A percentile compares a stretch with the other conserved stretches of the same genome.
phyloP scores from a whole-genome alignment of 495 filamentous ascomycete genomes.

The Pyrenopolyporus hunteri region DNA sequence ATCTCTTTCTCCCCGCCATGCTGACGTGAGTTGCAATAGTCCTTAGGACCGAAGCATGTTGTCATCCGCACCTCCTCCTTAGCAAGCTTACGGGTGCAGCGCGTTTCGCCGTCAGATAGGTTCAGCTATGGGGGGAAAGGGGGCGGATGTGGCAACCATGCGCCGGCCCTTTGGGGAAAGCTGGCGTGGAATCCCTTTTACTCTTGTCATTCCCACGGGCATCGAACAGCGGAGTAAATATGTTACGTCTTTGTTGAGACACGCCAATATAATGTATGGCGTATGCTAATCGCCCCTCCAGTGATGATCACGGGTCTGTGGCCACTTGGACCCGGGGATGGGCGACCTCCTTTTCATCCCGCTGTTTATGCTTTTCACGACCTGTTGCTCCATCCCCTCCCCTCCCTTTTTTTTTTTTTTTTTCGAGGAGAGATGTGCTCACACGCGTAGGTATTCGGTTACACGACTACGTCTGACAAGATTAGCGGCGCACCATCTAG shows the following conservation, averaged over 20 bases:
- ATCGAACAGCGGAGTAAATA: slow-evolving; percentile 18
- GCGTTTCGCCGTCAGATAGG: slow-evolving; percentile 21
- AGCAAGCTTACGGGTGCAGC: slow-evolving; percentile 24
- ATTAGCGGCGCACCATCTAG: slow-evolving; percentile 20
- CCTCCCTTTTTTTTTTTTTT: neutral
- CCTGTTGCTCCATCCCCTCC: neutral
- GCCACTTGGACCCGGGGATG: slow-evolving; percentile 1
- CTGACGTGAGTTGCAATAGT: slow-evolving; percentile 34
- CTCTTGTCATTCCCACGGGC: slow-evolving; percentile 16
- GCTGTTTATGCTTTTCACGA: slow-evolving; percentile 2
- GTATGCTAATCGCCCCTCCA: neutral
- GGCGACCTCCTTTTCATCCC: slow-evolving; percentile 7
- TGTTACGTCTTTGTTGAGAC: slow-evolving; percentile 27
- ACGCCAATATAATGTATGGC: slow-evolving; percentile 3
- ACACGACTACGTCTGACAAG: slow-evolving; percentile 19
- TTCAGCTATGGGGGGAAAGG: slow-evolving; percentile 3
- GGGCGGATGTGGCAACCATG: slow-evolving; percentile 18
- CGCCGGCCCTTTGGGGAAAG: neutral
- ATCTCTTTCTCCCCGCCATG: neutral
- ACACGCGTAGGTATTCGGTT: neutral
- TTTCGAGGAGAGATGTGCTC: neutral
- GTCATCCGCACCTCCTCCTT: slow-evolving; percentile 31
- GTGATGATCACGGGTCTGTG: slow-evolving; percentile 11
- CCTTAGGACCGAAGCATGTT: slow-evolving; percentile 18
- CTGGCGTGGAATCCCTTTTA: slow-evolving; percentile 11